Evolutionary conservation across 2,329 filamentous ascomycete genomes (phyloP).

Genomic region (Fonsecaea erecta): DNA sequence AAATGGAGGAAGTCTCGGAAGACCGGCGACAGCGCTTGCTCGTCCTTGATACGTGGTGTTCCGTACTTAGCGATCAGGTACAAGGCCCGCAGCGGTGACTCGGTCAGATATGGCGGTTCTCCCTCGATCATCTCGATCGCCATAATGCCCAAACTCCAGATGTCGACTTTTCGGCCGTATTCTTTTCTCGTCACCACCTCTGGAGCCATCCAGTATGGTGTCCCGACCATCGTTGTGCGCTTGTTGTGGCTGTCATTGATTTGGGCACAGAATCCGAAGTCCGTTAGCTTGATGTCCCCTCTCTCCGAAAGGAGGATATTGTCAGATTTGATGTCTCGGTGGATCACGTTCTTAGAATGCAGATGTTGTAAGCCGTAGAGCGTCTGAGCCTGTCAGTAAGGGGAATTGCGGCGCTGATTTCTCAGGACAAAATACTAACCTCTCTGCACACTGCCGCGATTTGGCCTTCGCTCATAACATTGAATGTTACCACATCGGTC

Average conservation of each 20-base stretch:
- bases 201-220: slow-evolving; percentile 99
- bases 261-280: slow-evolving; percentile 98
- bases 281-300: slow-evolving; percentile 96
- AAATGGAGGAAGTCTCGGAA: slow-evolving; percentile 93
- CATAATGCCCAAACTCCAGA: slow-evolving; percentile 99
- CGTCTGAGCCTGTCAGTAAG: slow-evolving; percentile 57
- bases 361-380: slow-evolving; percentile 90
- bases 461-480: slow-evolving; percentile 98
- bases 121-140: slow-evolving; percentile 99
- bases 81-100: slow-evolving; percentile 87
- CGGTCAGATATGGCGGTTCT: slow-evolving; percentile 94
- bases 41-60: slow-evolving; percentile 92
- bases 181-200: slow-evolving; percentile 97
- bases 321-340: slow-evolving; percentile 98
- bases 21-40: slow-evolving; percentile 94
- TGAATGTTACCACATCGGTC: slow-evolving; percentile 98
- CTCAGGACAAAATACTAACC: slow-evolving; percentile 48
- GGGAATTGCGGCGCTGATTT: not conserved
- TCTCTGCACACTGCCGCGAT: slow-evolving; percentile 95
- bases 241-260: slow-evolving; percentile 98
- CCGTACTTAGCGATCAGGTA: slow-evolving; percentile 98
- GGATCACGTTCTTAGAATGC: slow-evolving; percentile 97
- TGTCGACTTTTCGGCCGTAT: slow-evolving; percentile 97
- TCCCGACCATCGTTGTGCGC: slow-evolving; percentile 98
- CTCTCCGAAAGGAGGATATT: slow-evolving; percentile 94